Conservation (phyloP, 805 yeast genomes). For the Metschnikowia colocasiae region DNA sequence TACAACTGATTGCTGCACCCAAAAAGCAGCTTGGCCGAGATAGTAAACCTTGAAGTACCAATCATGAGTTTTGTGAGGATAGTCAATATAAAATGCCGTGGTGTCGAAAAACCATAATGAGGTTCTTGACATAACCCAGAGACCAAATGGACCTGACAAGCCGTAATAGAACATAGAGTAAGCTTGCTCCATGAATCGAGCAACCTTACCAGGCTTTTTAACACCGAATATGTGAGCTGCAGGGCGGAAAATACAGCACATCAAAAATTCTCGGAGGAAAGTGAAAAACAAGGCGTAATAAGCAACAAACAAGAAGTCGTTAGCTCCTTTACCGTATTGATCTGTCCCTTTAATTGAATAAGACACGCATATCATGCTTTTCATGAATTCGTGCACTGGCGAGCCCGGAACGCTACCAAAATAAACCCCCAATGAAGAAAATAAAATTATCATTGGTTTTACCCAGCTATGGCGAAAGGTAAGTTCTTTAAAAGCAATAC, state of each 20-base stretch:
- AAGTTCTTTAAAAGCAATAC: constrained; percentile 57
- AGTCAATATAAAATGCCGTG: constrained; percentile 67
- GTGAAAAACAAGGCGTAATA: constrained; percentile 86
- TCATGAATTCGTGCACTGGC: constrained; percentile 52
- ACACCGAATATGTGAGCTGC: constrained; percentile 56
- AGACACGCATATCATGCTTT: constrained; percentile 60
- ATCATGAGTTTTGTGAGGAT: constrained; percentile 79
- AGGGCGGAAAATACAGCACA: constrained; percentile 80
- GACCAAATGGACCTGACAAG: constrained; percentile 77
- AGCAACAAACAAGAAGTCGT: constrained; percentile 75
- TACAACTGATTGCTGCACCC: constrained; percentile 94
- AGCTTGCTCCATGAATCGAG: constrained; percentile 90
- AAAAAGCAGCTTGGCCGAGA: constrained; percentile 89
- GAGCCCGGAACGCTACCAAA: constrained; percentile 56
- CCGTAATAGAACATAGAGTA: constrained; percentile 82
- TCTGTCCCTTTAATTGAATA: constrained; percentile 60
- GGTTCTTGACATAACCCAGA: constrained; percentile 75
- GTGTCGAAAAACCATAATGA: constrained; percentile 93
- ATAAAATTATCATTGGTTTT: constrained; percentile 52
- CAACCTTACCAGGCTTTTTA: constrained; percentile 50
- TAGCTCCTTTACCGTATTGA: constrained; percentile 81
- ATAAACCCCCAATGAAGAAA: constrained; percentile 41
- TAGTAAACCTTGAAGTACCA: constrained; percentile 74
- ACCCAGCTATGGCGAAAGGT: constrained; percentile 68
- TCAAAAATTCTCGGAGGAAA: constrained; percentile 82